Base-by-base conservation (phyloP, 1,139 yeast species). In the Meyerozyma sp. region DNA sequence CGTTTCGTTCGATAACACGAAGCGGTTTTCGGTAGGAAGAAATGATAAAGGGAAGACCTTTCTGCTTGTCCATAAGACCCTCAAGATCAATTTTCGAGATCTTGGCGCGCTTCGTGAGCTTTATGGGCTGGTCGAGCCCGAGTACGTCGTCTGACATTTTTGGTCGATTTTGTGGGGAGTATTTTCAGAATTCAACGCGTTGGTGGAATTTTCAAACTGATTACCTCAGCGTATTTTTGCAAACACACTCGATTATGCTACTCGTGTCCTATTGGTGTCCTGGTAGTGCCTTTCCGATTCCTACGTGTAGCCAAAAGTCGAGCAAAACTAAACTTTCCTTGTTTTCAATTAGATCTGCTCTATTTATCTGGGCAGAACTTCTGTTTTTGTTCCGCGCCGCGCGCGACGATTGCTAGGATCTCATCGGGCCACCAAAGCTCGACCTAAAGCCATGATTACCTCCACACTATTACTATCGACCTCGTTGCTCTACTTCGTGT, bases 1-100 rank as follows among this genome's bases (percentile, higher is more conserved):
- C 75, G 44, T 62, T 61, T 44, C 54, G 61, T 36, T 56, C 51
- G 21, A 71, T 51, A 10, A 59, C 54, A 36, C 62, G 51, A 34
- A 51, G 42, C 10, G 78, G 58, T 40, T 70, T 63, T 16, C 58
- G 59, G 41, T 69, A 65, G 51, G 75, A 69, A 44, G 68, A 65
- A 36, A 68, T 57, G 27, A 81, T 52, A 49, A 73, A 71, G 11
- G 75, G 72, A 41, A 81, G 55, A 0, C 86, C 86, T 23, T 68
- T 67, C 14, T 56, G 55, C 8, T 59, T 61, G 28, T 74, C 68
- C 44, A 79, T 59, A 18, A 81, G 61, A 43, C 78, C 66, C 25
- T 76, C 78, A 42, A 77, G 73, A 36, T 78, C 79, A 30, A 81
- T 56, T 47, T 68, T 74, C 20, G 78, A 70, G 6, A 65, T 53